Evolutionary conservation across 805 yeast species (phyloP).

Genomic region (Monosporozyma yasuniensis): DNA sequence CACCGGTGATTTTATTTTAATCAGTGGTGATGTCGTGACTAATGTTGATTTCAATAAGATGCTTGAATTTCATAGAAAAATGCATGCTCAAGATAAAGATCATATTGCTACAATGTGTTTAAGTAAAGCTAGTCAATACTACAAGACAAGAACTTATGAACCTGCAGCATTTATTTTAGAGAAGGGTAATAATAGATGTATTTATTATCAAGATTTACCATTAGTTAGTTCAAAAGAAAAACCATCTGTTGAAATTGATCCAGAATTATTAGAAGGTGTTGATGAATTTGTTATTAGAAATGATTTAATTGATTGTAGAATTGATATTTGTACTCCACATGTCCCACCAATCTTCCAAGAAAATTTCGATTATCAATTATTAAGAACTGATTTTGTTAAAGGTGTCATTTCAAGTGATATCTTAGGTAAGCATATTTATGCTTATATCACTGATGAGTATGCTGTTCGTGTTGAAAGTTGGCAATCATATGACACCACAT

Average conservation of each 20-base stretch:
- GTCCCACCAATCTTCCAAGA: conserved; percentile 95
- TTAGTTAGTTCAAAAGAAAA: conserved; percentile 39
- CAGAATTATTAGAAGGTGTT: conserved; percentile 68
- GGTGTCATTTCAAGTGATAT: conserved; percentile 89
- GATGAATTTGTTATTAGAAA: conserved; percentile 76
- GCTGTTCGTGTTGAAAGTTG: conserved; percentile 95
- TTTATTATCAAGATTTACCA: conserved; percentile 76
- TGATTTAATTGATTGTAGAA: conserved; percentile 92
- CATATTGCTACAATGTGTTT: conserved; percentile 92
- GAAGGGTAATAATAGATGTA: conserved; percentile 60
- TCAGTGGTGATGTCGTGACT: conserved; percentile 93
- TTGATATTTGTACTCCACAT: conserved; percentile 89
- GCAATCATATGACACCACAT: conserved; percentile 85
- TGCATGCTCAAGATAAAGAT: conserved; percentile 71
- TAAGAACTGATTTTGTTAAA: conserved; percentile 79
- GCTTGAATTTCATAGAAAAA: conserved; percentile 61
- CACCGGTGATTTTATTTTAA: conserved; percentile 79
- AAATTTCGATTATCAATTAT: conserved; percentile 85
- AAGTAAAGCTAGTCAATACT: conserved; percentile 74
- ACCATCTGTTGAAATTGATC: conserved; percentile 57
- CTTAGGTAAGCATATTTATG: conserved; percentile 82
- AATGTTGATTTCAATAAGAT: conserved; percentile 74
- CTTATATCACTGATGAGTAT: conserved; percentile 73
- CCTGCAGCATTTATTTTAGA: conserved; percentile 83
- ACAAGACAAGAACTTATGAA: conserved; percentile 75